Percentiles rank a stretch among this genome's conserved stretches.
These are phyloP conservation scores for Cicer chorassanicum DNA, from an alignment of 306 rosid genomes.

Conservation along the genomic window DNA sequence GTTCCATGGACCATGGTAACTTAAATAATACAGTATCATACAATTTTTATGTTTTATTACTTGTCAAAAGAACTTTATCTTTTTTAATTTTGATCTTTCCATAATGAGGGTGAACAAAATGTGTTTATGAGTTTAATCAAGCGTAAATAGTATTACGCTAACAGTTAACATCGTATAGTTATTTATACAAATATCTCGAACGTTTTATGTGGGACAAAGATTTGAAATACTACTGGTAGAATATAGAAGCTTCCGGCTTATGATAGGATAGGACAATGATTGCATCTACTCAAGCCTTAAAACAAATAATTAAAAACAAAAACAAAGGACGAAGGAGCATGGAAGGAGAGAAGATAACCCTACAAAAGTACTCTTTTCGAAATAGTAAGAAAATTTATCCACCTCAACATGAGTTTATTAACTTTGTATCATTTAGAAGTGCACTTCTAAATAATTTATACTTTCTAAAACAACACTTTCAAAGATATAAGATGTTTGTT, in stretches of 20 bases:
- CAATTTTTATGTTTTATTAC: neutral
- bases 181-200: slow-evolving; percentile 10
- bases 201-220: slow-evolving; percentile 31
- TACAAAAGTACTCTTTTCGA: slow-evolving; percentile 28
- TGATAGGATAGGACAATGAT: slow-evolving; percentile 35
- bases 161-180: neutral
- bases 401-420: too few species aligned
- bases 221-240: neutral
- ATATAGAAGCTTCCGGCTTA: slow-evolving; percentile 42
- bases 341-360: slow-evolving; percentile 34
- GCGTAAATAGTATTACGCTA: too few species aligned
- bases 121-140: too few species aligned
- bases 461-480: too few species aligned
- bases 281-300: slow-evolving; percentile 10
- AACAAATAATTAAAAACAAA: neutral
- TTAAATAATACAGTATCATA: too few species aligned
- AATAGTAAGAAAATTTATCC: neutral
- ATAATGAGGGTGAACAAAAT: neutral
- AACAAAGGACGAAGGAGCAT: slow-evolving; percentile 26
- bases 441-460: too few species aligned
- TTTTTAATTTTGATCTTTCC: neutral
- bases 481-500: too few species aligned
- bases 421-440: too few species aligned
- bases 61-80: neutral
- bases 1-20: neutral